A percentile compares a stretch with the other conserved stretches of the same genome.
Evolutionary conservation across 116 monocot genomes (phyloP).

Genomic region (Trichopus zeylanicus): DNA sequence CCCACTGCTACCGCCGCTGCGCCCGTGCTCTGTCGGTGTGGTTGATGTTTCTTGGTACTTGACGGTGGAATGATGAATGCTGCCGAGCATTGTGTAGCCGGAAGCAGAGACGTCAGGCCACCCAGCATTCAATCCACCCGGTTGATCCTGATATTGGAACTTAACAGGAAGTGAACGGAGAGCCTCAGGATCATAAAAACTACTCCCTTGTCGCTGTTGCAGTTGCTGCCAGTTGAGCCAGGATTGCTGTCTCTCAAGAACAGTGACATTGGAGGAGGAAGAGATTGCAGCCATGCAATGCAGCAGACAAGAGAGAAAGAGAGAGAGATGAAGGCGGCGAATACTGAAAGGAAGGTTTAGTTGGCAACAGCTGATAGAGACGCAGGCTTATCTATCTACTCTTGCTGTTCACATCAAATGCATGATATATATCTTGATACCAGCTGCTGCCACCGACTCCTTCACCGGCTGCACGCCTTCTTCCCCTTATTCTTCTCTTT

Average conservation of each 20-base stretch:
- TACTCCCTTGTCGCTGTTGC: not conserved
- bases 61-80: too few relatives aligned
- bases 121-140: constrained; percentile 2
- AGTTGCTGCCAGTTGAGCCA: constrained; percentile 22
- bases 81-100: not conserved
- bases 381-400: not conserved
- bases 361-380: not conserved
- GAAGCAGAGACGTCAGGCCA: constrained; percentile 16
- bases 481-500: too few relatives aligned
- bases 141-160: not conserved
- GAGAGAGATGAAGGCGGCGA: constrained; percentile 10
- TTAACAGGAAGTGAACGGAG: not conserved
- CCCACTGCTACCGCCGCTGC: not conserved
- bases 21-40: constrained; percentile 2
- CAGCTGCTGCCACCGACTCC: not conserved
- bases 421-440: not conserved
- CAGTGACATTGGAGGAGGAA: constrained; percentile 9
- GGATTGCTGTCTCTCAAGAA: constrained; percentile 16
- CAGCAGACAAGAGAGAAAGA: constrained; percentile 24
- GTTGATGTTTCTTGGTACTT: too few relatives aligned
- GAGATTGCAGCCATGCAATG: constrained; percentile 9
- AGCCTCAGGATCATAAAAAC: not conserved
- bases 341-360: constrained; percentile 1
- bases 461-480: not conserved
- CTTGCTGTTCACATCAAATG: not conserved